A percentile compares a stretch with the other conserved stretches of the same genome.
Conservation (phyloP, 2,329 filamentous ascomycete species). For the Botrytis fragariae region DNA sequence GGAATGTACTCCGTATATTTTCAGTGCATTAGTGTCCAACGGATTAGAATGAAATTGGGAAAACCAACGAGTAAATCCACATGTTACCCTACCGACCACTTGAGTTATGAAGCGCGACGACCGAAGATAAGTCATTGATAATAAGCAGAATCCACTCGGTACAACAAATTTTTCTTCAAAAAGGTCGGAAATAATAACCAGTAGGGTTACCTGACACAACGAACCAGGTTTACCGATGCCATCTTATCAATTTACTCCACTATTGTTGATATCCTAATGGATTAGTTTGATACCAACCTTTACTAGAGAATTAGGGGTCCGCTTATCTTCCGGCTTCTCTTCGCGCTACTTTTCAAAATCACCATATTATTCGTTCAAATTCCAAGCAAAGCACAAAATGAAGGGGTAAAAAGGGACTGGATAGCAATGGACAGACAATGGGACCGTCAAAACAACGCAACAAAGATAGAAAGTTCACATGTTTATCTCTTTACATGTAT, state of each 20-base stretch:
- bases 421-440: neutral
- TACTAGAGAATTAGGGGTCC: slow-evolving; percentile 18
- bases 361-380: neutral
- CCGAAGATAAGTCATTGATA: slow-evolving; percentile 17
- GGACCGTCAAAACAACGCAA: neutral
- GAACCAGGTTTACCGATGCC: slow-evolving; percentile 15
- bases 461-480: neutral
- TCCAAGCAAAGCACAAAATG: neutral
- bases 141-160: slow-evolving; percentile 10
- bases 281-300: neutral
- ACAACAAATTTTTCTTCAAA: neutral
- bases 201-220: neutral
- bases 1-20: neutral
- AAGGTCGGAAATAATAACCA: neutral
- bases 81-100: slow-evolving; percentile 7
- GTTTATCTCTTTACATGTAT: neutral
- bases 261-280: neutral
- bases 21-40: slow-evolving; percentile 16
- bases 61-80: slow-evolving; percentile 11
- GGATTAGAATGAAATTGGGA: slow-evolving; percentile 12
- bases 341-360: slow-evolving; percentile 2
- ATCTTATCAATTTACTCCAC: slow-evolving; percentile 18
- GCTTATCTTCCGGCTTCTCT: slow-evolving; percentile 22
- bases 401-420: neutral
- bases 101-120: neutral